Base-by-base conservation (phyloP, 1,284 basidiomycete species). In the Sanghuangporus baumii region DNA sequence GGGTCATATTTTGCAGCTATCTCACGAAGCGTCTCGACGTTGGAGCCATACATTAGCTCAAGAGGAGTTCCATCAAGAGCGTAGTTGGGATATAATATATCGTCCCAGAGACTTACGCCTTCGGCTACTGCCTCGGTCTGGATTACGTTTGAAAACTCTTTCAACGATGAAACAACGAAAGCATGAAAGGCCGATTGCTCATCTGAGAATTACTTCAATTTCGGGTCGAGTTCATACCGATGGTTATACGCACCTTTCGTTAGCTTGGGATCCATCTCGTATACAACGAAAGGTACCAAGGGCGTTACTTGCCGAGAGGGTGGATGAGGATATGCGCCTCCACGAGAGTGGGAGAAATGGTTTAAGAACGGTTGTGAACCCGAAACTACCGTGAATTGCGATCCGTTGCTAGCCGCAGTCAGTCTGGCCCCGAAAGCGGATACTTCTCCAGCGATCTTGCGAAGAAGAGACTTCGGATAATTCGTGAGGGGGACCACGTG, bases 61-160 rank as follows among this genome's bases (percentile, higher is more conserved):
- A 61, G 61, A 3, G 62, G 59, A 38, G 61, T 66, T 23, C 64
- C 61, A 7, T 34, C 47, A 3, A 62, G 31, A 9, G 67, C 63
- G 47, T 69, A 69, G 47, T 67, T 69, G 9, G 65, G 63, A 59
- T 69, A 69, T 23, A 65, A 61, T 18, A 60, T 40, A 47, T 64
- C 62, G 18, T 60, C 62, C 59, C 58, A 64, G 9, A 37, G 51
- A 31, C 62, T 64, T n/a, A 62, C 43, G 23, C 62, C 62, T 20
- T 59, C 18, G 31, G 20, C 16, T 7, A 64, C 59, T 18, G 62
- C 62, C 9, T 51, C 41, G 16, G 51, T 50, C 31, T 64, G 62
- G 37, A 64, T 50, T 7, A 14, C 54, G 34, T 43, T 9, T 14
- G 52, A 34, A 37, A 59, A 55, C 7, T 40, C 31, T 34, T 60